phyloP scores from a whole-genome alignment of 2,329 filamentous ascomycete species.

The Fragosphaeria purpurea region DNA sequence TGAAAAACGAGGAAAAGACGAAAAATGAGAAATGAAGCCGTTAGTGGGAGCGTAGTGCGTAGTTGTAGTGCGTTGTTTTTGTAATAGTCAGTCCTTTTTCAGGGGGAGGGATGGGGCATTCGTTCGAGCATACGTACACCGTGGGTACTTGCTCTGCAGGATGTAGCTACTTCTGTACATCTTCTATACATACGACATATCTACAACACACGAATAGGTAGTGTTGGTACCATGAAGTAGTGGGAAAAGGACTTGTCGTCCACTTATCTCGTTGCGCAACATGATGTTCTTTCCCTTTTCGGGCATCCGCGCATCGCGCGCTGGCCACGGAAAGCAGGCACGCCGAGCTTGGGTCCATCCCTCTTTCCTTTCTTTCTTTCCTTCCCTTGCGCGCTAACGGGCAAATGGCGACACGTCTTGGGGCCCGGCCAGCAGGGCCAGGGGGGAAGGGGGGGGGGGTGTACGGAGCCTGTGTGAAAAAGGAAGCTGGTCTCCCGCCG shows the following conservation, averaged over 20 bases:
- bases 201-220: too few relatives aligned
- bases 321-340: neutral
- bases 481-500: conserved; percentile 3
- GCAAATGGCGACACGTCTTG: neutral
- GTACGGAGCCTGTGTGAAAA: conserved; percentile 3
- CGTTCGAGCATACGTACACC: neutral
- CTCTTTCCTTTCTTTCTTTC: neutral
- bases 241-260: neutral
- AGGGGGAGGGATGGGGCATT: neutral
- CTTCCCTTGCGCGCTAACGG: neutral
- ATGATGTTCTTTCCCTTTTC: neutral
- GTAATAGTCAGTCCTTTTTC: neutral
- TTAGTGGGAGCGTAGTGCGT: too few relatives aligned
- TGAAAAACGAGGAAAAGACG: too few relatives aligned
- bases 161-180: too few relatives aligned
- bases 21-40: too few relatives aligned
- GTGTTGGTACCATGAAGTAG: neutral
- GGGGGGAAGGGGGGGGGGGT: neutral
- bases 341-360: neutral
- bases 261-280: too few relatives aligned
- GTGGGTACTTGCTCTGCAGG: too few relatives aligned
- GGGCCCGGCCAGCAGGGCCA: too few relatives aligned
- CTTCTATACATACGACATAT: too few relatives aligned
- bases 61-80: too few relatives aligned
- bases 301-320: neutral